Evolutionary conservation across 257 asterid species (phyloP).

Genomic region (Mentha longifolia): DNA sequence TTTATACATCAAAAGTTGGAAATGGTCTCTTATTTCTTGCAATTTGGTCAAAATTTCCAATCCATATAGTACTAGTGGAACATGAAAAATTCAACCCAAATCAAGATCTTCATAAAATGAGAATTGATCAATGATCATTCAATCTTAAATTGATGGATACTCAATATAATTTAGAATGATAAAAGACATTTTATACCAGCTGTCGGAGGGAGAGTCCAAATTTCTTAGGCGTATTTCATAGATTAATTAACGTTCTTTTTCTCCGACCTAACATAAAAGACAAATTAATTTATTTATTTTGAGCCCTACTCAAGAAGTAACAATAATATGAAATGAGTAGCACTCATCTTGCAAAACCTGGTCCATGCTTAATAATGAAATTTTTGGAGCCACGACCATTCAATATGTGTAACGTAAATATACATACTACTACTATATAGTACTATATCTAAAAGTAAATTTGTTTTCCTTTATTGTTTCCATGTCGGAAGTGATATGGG

Average conservation of each 20-base stretch:
- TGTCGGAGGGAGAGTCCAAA: neutral
- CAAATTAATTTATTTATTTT: neutral
- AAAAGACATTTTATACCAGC: neutral
- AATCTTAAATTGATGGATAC: neutral
- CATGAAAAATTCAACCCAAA: too few relatives aligned
- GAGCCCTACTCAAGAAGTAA: conserved; percentile 17
- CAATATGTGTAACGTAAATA: neutral
- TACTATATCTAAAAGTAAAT: neutral
- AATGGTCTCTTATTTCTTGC: too few relatives aligned
- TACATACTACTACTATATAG: neutral
- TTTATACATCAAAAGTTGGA: too few relatives aligned
- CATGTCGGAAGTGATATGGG: neutral
- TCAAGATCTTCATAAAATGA: too few relatives aligned
- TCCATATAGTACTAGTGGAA: too few relatives aligned
- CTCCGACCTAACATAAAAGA: neutral
- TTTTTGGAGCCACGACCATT: neutral
- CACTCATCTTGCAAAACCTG: conserved; percentile 19
- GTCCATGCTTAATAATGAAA: conserved; percentile 32
- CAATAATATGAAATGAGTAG: conserved; percentile 24
- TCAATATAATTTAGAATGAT: neutral
- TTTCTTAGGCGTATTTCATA: neutral
- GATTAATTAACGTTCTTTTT: too few relatives aligned
- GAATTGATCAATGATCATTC: too few relatives aligned
- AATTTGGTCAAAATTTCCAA: too few relatives aligned
- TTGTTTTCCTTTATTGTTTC: too few relatives aligned